phyloP scores from a whole-genome alignment of 23 red algal genomes.

The Gracilaria gracilis region DNA sequence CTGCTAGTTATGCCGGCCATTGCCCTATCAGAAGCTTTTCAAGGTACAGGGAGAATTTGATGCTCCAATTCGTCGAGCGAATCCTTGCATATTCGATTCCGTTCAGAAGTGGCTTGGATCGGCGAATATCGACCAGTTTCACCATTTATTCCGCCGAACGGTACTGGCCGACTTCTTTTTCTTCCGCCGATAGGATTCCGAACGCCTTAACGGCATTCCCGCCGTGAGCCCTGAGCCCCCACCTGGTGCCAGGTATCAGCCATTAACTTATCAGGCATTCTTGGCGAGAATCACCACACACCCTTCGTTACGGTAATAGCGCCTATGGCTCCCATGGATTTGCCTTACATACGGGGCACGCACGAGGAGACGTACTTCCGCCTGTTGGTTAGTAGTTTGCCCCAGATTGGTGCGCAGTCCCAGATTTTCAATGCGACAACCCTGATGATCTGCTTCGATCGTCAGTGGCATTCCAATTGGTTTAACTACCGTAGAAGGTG shows the following conservation, averaged over 20 bases:
- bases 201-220: too few relatives aligned
- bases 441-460: not conserved
- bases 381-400: not conserved
- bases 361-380: not conserved
- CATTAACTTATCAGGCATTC: not conserved
- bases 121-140: not conserved
- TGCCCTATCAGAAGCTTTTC: too few relatives aligned
- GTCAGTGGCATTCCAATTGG: not conserved
- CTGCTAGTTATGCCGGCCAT: too few relatives aligned
- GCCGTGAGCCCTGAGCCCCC: too few relatives aligned
- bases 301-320: not conserved
- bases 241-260: too few relatives aligned
- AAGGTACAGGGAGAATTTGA: not conserved
- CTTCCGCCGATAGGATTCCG: not conserved
- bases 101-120: not conserved
- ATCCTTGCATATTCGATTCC: not conserved
- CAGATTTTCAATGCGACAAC: not conserved
- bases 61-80: not conserved
- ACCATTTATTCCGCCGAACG: not conserved
- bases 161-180: not conserved
- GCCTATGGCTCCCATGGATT: not conserved
- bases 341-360: not conserved
- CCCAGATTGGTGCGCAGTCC: not conserved
- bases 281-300: not conserved
- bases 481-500: not conserved